Base-by-base conservation (phyloP, 1,139 yeast species). In the Candida frijolesensis region DNA sequence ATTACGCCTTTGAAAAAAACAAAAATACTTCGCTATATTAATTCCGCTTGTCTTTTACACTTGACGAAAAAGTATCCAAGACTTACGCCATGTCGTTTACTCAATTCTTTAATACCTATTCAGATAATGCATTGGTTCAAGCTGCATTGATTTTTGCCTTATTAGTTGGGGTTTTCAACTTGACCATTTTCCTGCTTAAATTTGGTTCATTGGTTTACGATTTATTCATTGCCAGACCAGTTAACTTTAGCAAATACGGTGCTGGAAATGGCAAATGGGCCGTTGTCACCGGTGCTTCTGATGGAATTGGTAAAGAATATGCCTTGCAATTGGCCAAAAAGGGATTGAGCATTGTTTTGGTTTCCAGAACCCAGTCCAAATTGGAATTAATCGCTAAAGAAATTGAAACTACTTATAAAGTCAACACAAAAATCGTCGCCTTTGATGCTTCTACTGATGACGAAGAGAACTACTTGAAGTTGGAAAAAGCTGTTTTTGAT, bases 231-330 rank as follows among this genome's bases (percentile, higher is more conserved):
- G 74, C 87, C 33, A 92, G 96, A 11, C 72, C 85, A 5, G 83
- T 84, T 44, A 74, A 81, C 64, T 84, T 80, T 63, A 62, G 64
- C 47, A 85, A 82, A 65, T 91, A 90, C 64, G 97, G 97, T n/a
- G 72, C 76, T 42, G 77, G 60, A 52, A 72, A 71, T 46, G 84
- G 82, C 30, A 72, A 79, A 50, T 90, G 96, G 96, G 97, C 97
- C 7, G 87, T 94, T 33, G 80, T 94, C 25, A 94, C 99, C 5
- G 99, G 99, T 53, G 96, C 98, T 5, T 89, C 97, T 46, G 99
- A 94, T 67, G 99, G 99, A 40, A 87, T 94, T 63, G 99, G 99
- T 53, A 90, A 91, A 64, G 97, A 94, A 66, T 94, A 82, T 64
- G 86, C 97, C 1, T 65, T 72, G 33, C 98, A 94, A 72, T 79